Evolutionary conservation across 495 filamentous ascomycete genomes (phyloP).

Genomic region (Paragyromitra xinjiangensis): DNA sequence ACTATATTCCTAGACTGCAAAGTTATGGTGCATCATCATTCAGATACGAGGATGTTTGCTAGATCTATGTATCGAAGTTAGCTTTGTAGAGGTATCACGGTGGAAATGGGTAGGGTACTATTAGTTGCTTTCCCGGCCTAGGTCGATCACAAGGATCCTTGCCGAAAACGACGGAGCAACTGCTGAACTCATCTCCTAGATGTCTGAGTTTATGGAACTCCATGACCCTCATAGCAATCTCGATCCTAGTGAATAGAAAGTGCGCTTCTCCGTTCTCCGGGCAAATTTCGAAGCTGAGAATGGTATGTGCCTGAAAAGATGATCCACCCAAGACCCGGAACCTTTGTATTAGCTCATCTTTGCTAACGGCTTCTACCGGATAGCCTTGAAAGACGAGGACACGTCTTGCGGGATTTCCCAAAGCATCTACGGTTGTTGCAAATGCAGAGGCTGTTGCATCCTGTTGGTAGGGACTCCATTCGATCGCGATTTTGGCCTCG

Average conservation of each 20-base stretch:
- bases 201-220: neutral
- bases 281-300: constrained; percentile 4
- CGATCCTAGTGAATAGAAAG: constrained; percentile 4
- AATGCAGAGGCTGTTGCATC: too few species aligned
- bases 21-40: neutral
- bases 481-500: neutral
- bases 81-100: neutral
- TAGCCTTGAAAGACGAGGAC: constrained; percentile 13
- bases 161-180: neutral
- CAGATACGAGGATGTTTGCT: neutral
- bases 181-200: neutral
- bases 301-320: neutral
- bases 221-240: constrained; percentile 1
- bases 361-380: neutral
- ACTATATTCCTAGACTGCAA: neutral
- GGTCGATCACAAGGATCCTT: constrained; percentile 2
- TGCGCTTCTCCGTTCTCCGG: neutral
- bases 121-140: neutral
- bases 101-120: neutral
- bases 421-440: neutral
- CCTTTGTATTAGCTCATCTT: neutral
- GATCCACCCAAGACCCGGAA: constrained; percentile 2
- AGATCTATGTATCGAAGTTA: neutral
- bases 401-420: constrained; percentile 6
- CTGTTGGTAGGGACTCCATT: neutral